Conservation (phyloP, 352 stramenopile genomes). For the Salisapilia sapeloensis region DNA sequence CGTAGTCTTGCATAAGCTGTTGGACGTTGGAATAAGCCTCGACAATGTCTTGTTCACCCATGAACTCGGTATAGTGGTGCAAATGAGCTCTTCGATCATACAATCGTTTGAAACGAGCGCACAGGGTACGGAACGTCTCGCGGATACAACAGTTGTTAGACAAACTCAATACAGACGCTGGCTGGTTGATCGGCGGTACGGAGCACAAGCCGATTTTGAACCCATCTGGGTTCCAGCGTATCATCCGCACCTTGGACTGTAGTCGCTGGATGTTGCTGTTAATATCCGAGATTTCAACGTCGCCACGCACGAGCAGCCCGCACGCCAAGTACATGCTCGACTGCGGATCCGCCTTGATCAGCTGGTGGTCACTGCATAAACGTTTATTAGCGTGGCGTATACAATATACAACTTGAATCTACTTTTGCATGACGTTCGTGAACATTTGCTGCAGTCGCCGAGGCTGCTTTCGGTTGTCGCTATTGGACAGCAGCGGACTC, state of each 20-base stretch:
- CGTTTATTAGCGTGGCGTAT: neutral
- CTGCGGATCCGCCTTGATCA: conserved; percentile 54
- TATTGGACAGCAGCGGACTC: conserved; percentile 29
- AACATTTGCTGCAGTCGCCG: conserved; percentile 48
- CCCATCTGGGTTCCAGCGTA: conserved; percentile 82
- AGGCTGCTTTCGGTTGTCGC: conserved; percentile 30
- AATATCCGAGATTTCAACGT: conserved; percentile 78
- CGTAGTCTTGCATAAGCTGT: conserved; percentile 48
- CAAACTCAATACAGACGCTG: conserved; percentile 55
- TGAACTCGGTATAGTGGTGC: conserved; percentile 81
- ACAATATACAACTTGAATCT: conserved; percentile 3
- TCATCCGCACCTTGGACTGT: conserved; percentile 70
- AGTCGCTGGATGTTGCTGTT: conserved; percentile 79
- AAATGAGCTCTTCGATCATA: conserved; percentile 66
- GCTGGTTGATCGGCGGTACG: conserved; percentile 37
- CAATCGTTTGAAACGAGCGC: conserved; percentile 56
- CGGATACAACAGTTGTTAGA: conserved; percentile 82
- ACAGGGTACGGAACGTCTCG: conserved; percentile 64
- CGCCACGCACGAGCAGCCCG: conserved; percentile 65
- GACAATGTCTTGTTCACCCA: conserved; percentile 31
- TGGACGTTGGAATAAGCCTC: conserved; percentile 39
- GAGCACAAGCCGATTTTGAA: conserved; percentile 79
- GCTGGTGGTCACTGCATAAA: conserved; percentile 37
- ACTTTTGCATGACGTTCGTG: conserved; percentile 42
- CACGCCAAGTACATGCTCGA: conserved; percentile 72